Percentiles rank a stretch among this genome's conserved stretches.
Conservation (phyloP, 176 grass and related monocot genomes). For the Musa itinerans region DNA sequence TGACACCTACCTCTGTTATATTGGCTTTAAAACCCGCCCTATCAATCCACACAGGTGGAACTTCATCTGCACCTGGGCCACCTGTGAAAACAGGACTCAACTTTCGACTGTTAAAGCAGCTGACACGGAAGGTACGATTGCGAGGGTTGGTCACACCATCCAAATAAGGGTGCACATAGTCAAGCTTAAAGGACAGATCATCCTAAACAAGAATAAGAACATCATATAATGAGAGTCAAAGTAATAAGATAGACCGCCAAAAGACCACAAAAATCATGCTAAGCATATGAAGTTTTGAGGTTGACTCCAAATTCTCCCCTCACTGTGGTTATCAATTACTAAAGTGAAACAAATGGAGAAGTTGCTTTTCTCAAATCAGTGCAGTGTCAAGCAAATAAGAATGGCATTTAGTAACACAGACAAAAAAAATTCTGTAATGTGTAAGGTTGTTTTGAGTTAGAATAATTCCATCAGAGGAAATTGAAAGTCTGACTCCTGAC, state of each 20-base stretch:
- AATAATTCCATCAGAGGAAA: too few species aligned
- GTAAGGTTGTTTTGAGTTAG: too few species aligned
- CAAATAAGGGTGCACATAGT: constrained; percentile 87
- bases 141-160: constrained; percentile 71
- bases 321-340: too few species aligned
- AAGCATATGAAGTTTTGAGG: not conserved
- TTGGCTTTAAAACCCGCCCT: constrained; percentile 93
- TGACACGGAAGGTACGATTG: constrained; percentile 94
- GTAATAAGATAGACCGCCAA: not conserved
- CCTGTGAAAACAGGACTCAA: constrained; percentile 90
- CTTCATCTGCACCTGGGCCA: constrained; percentile 84
- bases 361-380: too few species aligned
- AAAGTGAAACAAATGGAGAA: too few species aligned
- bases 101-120: constrained; percentile 96
- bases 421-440: too few species aligned
- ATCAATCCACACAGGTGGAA: constrained; percentile 93
- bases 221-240: not conserved
- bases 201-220: constrained; percentile 34
- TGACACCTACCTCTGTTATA: constrained; percentile 60
- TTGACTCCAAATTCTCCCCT: not conserved
- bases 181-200: constrained; percentile 92
- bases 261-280: not conserved
- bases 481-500: not conserved
- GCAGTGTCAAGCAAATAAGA: too few species aligned
- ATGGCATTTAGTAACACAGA: too few species aligned